A percentile compares a stretch with the other conserved stretches of the same genome.
Conservation (phyloP, 164 flowering plant species). For the Tinospora cordifolia region DNA sequence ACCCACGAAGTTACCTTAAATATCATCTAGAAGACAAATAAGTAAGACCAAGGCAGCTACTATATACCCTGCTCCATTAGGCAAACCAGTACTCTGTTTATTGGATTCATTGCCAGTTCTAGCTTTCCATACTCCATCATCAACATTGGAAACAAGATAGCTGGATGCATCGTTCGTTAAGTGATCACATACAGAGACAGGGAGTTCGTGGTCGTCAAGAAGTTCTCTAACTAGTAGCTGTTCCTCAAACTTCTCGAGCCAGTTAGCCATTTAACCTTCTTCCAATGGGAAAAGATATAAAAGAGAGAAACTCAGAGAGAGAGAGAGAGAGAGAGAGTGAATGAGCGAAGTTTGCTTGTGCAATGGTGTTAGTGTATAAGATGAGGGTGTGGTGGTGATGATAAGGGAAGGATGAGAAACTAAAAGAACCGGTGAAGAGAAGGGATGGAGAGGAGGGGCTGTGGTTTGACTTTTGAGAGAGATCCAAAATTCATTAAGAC, state of each 20-base stretch:
- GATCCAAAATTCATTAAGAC: slow-evolving; percentile 16
- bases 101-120: slow-evolving; percentile 9
- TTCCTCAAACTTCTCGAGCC: slow-evolving; percentile 29
- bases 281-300: slow-evolving; percentile 17
- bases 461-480: slow-evolving; percentile 16
- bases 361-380: background rate
- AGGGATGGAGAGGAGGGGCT: slow-evolving; percentile 8
- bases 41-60: background rate
- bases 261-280: slow-evolving; percentile 21
- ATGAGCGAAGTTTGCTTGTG: background rate
- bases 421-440: background rate
- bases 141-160: slow-evolving; percentile 23
- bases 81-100: slow-evolving; percentile 9
- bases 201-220: slow-evolving; percentile 41
- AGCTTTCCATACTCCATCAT: slow-evolving; percentile 35
- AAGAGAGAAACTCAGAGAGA: too few relatives aligned
- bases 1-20: background rate
- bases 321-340: too few relatives aligned
- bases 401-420: too few relatives aligned
- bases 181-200: slow-evolving; percentile 29
- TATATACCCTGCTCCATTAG: slow-evolving; percentile 42
- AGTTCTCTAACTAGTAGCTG: slow-evolving; percentile 43
- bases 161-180: slow-evolving; percentile 11
- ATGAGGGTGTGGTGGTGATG: background rate
- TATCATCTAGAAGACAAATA: background rate